Base-by-base conservation (phyloP, 176 grass and related monocot genomes). In the Pharus latifolius region DNA sequence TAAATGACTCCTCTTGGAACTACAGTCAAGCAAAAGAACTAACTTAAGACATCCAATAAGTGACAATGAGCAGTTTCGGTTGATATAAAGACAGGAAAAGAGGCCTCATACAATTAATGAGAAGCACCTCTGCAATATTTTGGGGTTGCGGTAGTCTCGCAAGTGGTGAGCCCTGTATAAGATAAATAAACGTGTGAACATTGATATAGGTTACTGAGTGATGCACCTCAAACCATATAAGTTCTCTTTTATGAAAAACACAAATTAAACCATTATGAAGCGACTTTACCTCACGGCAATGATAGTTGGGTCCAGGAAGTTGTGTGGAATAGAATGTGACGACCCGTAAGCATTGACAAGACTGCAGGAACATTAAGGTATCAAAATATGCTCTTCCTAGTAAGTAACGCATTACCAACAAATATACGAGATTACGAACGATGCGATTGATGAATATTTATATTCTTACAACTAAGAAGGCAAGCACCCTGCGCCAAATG, bases 291-390 rank as follows among this genome's bases (percentile, higher is more conserved):
- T 91, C 85, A 12, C 62, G 88, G 35, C 92, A 96, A 50, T 96
- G 92, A 65, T 96, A 96, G 62, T 96, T 96, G 13, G 92, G 92
- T 41, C 92, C 92, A 63, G 88, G 92, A 88, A 96, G 92, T 53
- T 88, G 84, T 22, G 92, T 96, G 27, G 88, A 82, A 76, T 96
- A 96, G 74, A 96, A 96, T 22, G 92, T 96, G 13, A 96, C 66
- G 64, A 96, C 91, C 24, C 92, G 78, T 48, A 96, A 80, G 47
- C 81, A 75, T 61, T 96, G 92, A 77, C 85, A 96, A 82, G 70
- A 85, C 92, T 96, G 78, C 35, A 76, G 16, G 68, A 77, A 63
- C 6, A 56, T 55, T 1, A 28, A 17, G 31, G 67, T 9, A 73
- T 26, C 44, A 1, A 49, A 33, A 48, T 7, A 14, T 49, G 15